phyloP scores from a whole-genome alignment of 306 rosid genomes.

The Cucumis melo region DNA sequence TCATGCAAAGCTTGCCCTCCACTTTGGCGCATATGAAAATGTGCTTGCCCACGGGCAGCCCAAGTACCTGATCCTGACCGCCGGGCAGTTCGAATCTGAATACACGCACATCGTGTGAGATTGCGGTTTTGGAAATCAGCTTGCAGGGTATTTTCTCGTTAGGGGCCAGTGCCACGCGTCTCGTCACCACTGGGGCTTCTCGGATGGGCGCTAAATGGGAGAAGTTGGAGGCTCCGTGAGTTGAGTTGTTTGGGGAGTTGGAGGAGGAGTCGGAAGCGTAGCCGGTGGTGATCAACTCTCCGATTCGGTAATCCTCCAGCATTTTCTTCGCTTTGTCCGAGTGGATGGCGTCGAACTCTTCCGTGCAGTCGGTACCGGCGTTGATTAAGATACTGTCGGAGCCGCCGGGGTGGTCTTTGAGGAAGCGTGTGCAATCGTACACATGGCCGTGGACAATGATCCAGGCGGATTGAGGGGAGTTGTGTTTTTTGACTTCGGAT shows the following conservation, averaged over 20 bases:
- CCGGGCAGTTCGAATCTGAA: conserved; percentile 47
- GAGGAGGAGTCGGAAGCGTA: conserved; percentile 30
- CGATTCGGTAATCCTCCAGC: conserved; percentile 52
- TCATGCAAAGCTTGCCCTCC: conserved; percentile 58
- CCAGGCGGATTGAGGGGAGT: conserved; percentile 46
- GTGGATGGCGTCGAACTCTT: conserved; percentile 84
- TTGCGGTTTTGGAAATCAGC: conserved; percentile 24
- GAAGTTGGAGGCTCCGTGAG: conserved; percentile 26
- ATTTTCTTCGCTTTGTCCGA: conserved; percentile 70
- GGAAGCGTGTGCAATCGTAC: conserved; percentile 60
- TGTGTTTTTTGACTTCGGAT: conserved; percentile 49
- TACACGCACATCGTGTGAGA: conserved; percentile 52
- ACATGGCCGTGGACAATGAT: conserved; percentile 51
- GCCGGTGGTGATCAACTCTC: conserved; percentile 38
- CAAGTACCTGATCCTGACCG: conserved; percentile 28
- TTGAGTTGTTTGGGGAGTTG: conserved; percentile 48
- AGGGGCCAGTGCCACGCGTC: not conserved
- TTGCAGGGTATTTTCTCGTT: too few relatives aligned
- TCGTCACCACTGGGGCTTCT: not conserved
- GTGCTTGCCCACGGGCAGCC: conserved; percentile 72
- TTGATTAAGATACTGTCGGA: conserved; percentile 73
- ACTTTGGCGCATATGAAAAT: conserved; percentile 46
- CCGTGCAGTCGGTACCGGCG: conserved; percentile 83
- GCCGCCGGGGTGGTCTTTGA: conserved; percentile 85
- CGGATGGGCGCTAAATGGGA: conserved; percentile 33